Percentiles rank a stretch among this genome's conserved stretches.
Conservation (phyloP, 768 basidiomycete species). For the Pleurotus giganteus region DNA sequence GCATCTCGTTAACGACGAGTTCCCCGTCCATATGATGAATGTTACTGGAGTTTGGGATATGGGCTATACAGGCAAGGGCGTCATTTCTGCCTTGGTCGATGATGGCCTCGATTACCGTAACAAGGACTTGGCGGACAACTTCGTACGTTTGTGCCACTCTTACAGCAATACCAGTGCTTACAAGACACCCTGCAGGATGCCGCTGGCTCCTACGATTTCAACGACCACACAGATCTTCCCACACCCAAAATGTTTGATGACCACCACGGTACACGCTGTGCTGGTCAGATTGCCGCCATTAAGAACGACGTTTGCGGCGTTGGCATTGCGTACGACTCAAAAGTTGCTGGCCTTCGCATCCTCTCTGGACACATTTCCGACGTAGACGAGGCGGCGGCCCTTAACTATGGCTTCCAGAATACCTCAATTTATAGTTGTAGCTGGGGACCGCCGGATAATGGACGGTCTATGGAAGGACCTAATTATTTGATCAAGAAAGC, state of each 20-base stretch:
- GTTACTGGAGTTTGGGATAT: constrained; percentile 90
- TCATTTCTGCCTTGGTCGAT: constrained; percentile 88
- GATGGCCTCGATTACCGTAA: constrained; percentile 92
- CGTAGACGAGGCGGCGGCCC: constrained; percentile 90
- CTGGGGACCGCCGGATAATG: constrained; percentile 98
- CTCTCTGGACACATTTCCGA: constrained; percentile 94
- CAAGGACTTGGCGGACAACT: constrained; percentile 86
- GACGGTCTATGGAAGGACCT: constrained; percentile 92
- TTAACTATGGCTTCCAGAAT: constrained; percentile 92
- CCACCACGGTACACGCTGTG: constrained; percentile 96
- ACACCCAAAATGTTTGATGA: constrained; percentile 88
- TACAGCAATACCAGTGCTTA: background rate
- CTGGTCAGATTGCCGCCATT: constrained; percentile 91
- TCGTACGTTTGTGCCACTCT: constrained; percentile 56
- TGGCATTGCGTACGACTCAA: constrained; percentile 89
- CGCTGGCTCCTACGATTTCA: constrained; percentile 92
- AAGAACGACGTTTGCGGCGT: constrained; percentile 94
- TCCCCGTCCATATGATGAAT: constrained; percentile 85
- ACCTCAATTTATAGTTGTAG: constrained; percentile 94
- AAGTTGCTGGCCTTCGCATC: constrained; percentile 92
- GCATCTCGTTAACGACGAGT: constrained; percentile 91
- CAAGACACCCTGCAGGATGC: constrained; percentile 54
- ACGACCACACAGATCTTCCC: constrained; percentile 86
- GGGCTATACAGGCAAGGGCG: constrained; percentile 83
- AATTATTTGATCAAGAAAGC: constrained; percentile 90